phyloP scores from a whole-genome alignment of 2,329 filamentous ascomycete species.

The Elsinoe arachidis region DNA sequence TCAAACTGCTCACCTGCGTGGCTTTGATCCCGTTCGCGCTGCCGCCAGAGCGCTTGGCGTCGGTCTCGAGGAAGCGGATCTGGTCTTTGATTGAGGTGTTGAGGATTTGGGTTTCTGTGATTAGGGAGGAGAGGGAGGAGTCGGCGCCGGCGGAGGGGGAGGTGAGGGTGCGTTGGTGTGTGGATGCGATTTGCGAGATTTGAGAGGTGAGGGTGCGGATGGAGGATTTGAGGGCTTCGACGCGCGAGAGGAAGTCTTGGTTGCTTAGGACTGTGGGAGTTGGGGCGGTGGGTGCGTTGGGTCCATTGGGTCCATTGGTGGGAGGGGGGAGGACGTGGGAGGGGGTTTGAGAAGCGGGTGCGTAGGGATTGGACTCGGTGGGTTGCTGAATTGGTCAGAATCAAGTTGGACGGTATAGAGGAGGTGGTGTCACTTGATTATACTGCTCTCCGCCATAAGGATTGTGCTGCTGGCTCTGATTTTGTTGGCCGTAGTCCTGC shows the following conservation, averaged over 20 bases:
- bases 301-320: not conserved
- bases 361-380: conserved; percentile 21
- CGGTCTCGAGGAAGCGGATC: conserved; percentile 66
- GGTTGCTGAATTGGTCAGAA: conserved; percentile 23
- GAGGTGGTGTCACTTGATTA: not conserved
- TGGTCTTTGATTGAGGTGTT: conserved; percentile 71
- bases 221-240: conserved; percentile 57
- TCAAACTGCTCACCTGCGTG: conserved; percentile 60
- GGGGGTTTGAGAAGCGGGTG: too few species aligned
- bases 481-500: not conserved
- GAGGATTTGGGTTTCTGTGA: conserved; percentile 61
- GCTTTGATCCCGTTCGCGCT: conserved; percentile 55
- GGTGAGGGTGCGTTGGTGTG: conserved; percentile 64
- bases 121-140: conserved; percentile 55
- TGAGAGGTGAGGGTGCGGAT: conserved; percentile 59
- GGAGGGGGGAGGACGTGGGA: conserved; percentile 18
- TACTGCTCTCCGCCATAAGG: conserved; percentile 2
- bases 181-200: conserved; percentile 57
- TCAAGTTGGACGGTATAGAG: not conserved
- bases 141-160: conserved; percentile 50
- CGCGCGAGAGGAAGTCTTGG: conserved; percentile 49
- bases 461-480: not conserved
- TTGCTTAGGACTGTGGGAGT: conserved; percentile 45
- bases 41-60: conserved; percentile 53
- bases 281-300: conserved; percentile 25